These are phyloP conservation scores for Aspergillus novoparasiticus DNA, from an alignment of 2,329 filamentous ascomycete species.

Conservation along the genomic window DNA sequence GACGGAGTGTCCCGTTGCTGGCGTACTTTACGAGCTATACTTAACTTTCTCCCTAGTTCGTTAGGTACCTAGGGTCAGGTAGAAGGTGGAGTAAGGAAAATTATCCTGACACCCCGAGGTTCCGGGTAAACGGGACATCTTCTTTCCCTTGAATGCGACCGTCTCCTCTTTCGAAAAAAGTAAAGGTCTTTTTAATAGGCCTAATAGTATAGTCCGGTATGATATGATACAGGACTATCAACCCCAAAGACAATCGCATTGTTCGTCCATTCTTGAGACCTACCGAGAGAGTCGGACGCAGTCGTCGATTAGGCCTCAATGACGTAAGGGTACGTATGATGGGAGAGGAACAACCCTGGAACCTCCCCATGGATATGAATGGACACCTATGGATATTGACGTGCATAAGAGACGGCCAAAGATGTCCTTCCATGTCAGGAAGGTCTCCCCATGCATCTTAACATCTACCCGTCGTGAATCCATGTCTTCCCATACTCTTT, in stretches of 20 bases:
- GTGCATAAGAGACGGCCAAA: not conserved
- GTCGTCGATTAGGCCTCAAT: slow-evolving; percentile 3
- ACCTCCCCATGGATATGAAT: slow-evolving; percentile 3
- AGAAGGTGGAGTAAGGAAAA: not conserved
- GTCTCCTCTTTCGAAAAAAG: not conserved
- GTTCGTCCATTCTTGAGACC: not conserved
- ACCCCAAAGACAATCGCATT: not conserved
- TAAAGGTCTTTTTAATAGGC: too few relatives aligned
- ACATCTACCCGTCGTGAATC: not conserved
- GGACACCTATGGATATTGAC: not conserved
- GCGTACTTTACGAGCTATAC: not conserved
- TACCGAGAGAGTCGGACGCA: not conserved
- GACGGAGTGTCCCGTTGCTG: not conserved
- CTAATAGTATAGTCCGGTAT: not conserved
- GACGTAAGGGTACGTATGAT: slow-evolving; percentile 5
- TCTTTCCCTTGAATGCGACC: not conserved
- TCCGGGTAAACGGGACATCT: not conserved
- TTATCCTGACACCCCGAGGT: not conserved
- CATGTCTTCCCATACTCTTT: not conserved
- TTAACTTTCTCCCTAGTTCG: not conserved
- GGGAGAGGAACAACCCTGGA: not conserved
- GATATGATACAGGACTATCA: not conserved
- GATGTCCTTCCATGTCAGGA: slow-evolving; percentile 1
- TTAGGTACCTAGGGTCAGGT: not conserved
- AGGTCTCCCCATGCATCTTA: not conserved